Evolutionary conservation across 768 basidiomycete species (phyloP).

Genomic region (Calocera cornea): DNA sequence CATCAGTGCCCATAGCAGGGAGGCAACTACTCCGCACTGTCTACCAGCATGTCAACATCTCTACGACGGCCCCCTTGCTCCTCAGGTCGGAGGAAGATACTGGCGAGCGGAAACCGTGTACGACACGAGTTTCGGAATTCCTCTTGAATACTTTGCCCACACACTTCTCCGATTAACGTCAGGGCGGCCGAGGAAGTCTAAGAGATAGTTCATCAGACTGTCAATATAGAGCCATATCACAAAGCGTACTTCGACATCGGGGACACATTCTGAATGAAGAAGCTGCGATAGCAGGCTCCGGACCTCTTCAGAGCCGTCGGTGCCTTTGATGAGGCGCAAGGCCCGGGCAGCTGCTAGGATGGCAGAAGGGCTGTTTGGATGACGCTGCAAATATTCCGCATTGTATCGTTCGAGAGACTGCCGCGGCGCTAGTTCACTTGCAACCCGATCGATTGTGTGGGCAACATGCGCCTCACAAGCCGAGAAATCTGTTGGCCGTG

Average conservation of each 20-base stretch:
- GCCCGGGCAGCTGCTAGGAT: slow-evolving; percentile 55
- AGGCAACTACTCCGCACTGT: background rate
- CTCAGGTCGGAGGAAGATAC: slow-evolving; percentile 45
- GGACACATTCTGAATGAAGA: slow-evolving; percentile 30
- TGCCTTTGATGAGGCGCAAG: slow-evolving; percentile 27
- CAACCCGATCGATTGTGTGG: slow-evolving; percentile 36
- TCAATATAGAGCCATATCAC: background rate
- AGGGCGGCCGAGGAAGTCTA: slow-evolving; percentile 43
- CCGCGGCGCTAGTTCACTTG: slow-evolving; percentile 42
- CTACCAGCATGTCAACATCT: background rate
- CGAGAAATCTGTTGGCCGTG: background rate
- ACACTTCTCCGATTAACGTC: slow-evolving; percentile 33
- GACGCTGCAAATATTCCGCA: slow-evolving; percentile 57
- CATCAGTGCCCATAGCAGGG: no score
- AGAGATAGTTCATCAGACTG: background rate
- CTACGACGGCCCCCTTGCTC: slow-evolving; percentile 29
- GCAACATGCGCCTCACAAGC: slow-evolving; percentile 23
- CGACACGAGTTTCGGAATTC: slow-evolving; percentile 50
- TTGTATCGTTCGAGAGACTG: slow-evolving; percentile 54
- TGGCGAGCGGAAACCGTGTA: slow-evolving; percentile 44
- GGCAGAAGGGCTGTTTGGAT: slow-evolving; percentile 37
- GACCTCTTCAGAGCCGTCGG: slow-evolving; percentile 34
- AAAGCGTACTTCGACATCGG: slow-evolving; percentile 36
- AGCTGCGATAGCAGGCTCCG: slow-evolving; percentile 44
- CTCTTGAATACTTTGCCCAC: slow-evolving; percentile 40